A percentile compares a stretch with the other conserved stretches of the same genome.
These are phyloP conservation scores for Calonectria multiphialidica DNA, from an alignment of 2,329 filamentous ascomycete genomes.

Conservation along the genomic window DNA sequence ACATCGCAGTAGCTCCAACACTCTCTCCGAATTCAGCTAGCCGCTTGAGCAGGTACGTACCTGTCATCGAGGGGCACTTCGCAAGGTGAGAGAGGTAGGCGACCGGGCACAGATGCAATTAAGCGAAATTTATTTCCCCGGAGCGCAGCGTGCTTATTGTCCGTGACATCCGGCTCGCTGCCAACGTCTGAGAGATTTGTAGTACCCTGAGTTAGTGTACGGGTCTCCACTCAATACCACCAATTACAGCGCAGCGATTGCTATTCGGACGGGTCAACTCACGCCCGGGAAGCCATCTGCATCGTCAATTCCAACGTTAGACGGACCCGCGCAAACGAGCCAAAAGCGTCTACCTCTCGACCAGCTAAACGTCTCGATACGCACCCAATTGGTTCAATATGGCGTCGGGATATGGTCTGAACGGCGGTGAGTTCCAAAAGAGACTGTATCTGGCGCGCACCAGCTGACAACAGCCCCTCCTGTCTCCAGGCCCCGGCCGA, in stretches of 20 bases:
- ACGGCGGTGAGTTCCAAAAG: slow-evolving; percentile 72
- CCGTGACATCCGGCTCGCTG: not conserved
- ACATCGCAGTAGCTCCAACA: slow-evolving; percentile 10
- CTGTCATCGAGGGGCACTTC: not conserved
- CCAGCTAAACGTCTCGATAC: slow-evolving; percentile 41
- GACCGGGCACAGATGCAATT: slow-evolving; percentile 1
- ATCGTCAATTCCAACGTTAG: slow-evolving; percentile 38
- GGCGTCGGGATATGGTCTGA: slow-evolving; percentile 86
- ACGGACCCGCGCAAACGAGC: slow-evolving; percentile 39
- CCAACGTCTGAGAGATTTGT: too few species aligned
- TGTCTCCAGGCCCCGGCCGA: slow-evolving; percentile 70
- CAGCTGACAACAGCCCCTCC: slow-evolving; percentile 39
- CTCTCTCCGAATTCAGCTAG: not conserved
- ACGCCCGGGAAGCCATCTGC: slow-evolving; percentile 35
- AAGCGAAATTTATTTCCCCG: not conserved
- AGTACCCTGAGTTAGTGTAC: slow-evolving; percentile 28
- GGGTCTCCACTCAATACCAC: slow-evolving; percentile 16
- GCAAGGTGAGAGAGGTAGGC: not conserved
- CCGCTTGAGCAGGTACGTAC: not conserved
- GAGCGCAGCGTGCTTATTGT: not conserved
- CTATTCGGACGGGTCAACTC: slow-evolving; percentile 45
- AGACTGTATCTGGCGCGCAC: slow-evolving; percentile 2
- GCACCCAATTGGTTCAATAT: slow-evolving; percentile 61
- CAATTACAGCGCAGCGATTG: slow-evolving; percentile 40
- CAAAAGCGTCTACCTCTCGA: slow-evolving; percentile 32